phyloP scores from a whole-genome alignment of 176 grass and related monocot species.

The Musa schizocarpa region DNA sequence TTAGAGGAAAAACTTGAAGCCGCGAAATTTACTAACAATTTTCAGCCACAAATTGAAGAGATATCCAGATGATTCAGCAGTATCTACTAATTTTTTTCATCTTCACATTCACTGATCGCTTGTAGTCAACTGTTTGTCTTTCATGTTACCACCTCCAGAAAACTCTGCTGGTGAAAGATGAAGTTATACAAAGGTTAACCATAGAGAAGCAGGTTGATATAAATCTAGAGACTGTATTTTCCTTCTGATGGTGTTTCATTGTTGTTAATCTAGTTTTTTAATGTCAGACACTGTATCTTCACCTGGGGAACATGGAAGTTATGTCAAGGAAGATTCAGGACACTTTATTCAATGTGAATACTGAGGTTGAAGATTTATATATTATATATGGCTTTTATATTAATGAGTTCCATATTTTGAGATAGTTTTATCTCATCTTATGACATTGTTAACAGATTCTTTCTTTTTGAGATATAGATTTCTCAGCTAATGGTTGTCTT shows the following conservation, averaged over 20 bases:
- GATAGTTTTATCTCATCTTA: background rate
- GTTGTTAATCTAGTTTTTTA: conserved; percentile 9
- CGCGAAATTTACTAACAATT: conserved; percentile 47
- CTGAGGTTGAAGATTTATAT: conserved; percentile 21
- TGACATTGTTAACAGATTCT: background rate
- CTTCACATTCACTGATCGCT: background rate
- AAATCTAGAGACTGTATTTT: background rate
- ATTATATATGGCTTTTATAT: background rate
- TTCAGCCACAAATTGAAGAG: conserved; percentile 57
- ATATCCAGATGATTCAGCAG: conserved; percentile 45
- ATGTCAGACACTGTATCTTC: conserved; percentile 43
- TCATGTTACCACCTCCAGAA: conserved; percentile 65
- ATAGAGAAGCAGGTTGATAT: conserved; percentile 67
- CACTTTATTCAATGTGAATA: conserved; percentile 11
- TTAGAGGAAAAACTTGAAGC: conserved; percentile 50
- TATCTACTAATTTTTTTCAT: conserved; percentile 9
- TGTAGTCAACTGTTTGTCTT: conserved; percentile 30
- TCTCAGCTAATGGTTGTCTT: background rate
- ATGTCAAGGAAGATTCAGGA: conserved; percentile 32
- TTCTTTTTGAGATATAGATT: background rate
- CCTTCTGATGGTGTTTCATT: conserved; percentile 3
- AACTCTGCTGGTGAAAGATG: conserved; percentile 59
- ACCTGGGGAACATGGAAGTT: conserved; percentile 52
- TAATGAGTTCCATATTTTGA: background rate
- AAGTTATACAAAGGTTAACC: conserved; percentile 53